phyloP scores from a whole-genome alignment of 2,329 filamentous ascomycete species.

The Aureobasidium sp. region DNA sequence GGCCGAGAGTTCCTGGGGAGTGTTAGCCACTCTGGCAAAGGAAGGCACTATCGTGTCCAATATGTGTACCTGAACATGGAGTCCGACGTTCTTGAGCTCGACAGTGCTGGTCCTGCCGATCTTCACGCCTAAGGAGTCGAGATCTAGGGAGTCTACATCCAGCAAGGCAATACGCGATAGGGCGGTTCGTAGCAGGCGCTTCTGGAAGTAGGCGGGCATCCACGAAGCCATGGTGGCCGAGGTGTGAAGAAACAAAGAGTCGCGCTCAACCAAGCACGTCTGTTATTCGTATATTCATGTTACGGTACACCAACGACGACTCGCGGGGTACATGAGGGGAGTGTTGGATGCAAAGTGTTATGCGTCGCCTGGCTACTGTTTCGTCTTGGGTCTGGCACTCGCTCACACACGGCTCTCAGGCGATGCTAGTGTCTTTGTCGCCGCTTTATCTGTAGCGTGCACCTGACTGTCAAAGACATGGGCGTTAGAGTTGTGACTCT shows the following conservation, averaged over 20 bases:
- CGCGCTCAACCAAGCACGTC: not conserved
- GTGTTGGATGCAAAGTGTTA: not conserved
- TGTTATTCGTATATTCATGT: constrained; percentile 15
- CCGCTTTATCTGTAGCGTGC: not conserved
- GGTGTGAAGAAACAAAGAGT: not conserved
- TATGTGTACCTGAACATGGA: constrained; percentile 63
- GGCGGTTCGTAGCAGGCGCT: constrained; percentile 80
- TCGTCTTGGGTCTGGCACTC: not conserved
- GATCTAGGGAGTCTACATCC: constrained; percentile 77
- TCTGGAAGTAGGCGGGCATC: constrained; percentile 74
- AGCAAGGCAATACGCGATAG: constrained; percentile 77
- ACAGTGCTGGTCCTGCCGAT: constrained; percentile 76
- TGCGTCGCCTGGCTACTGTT: not conserved
- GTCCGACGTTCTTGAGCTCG: constrained; percentile 78
- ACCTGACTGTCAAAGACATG: constrained; percentile 6
- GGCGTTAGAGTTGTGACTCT: constrained; percentile 5
- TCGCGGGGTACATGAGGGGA: constrained; percentile 12
- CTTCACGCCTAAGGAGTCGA: constrained; percentile 77
- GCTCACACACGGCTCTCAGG: not conserved
- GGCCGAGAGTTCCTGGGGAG: constrained; percentile 66
- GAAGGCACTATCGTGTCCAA: not conserved
- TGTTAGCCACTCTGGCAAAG: not conserved
- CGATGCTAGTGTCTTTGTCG: constrained; percentile 6
- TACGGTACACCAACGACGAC: constrained; percentile 8
- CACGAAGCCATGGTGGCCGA: constrained; percentile 42